Conservation (phyloP, 192 early-diverging fungal species). For the Backusella tarrabulga region DNA sequence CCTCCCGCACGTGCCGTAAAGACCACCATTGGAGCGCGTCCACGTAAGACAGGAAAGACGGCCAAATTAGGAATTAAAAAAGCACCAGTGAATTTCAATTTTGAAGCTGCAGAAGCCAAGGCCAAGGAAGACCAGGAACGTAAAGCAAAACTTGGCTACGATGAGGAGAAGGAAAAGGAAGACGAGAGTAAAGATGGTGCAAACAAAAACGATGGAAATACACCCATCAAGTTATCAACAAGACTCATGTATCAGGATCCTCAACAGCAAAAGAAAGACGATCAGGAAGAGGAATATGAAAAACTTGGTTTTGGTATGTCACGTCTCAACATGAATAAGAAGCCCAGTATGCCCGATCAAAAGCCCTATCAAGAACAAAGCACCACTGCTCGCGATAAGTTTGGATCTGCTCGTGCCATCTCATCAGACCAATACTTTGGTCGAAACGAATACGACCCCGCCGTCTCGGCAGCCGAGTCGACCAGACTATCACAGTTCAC, state of each 20-base stretch:
- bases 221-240: constrained; percentile 14
- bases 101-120: constrained; percentile 88
- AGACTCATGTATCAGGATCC: constrained; percentile 27
- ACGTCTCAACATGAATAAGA: constrained; percentile 21
- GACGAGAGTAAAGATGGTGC: background rate
- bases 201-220: background rate
- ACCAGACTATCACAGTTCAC: constrained; percentile 66
- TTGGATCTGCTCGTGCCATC: constrained; percentile 82
- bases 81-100: constrained; percentile 69
- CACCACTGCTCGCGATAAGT: constrained; percentile 68
- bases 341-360: constrained; percentile 44
- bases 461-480: constrained; percentile 46
- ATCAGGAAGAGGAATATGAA: constrained; percentile 15
- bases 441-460: constrained; percentile 67
- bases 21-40: constrained; percentile 26
- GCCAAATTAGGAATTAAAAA: constrained; percentile 91
- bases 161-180: background rate
- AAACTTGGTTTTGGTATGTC: constrained; percentile 43
- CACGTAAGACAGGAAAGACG: constrained; percentile 54
- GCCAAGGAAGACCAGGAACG: constrained; percentile 71
- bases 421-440: constrained; percentile 92
- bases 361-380: constrained; percentile 9
- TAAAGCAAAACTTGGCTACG: constrained; percentile 16
- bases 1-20: constrained; percentile 27
- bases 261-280: background rate